Conservation (phyloP, 768 basidiomycete species). For the Saitozyma podzolica region DNA sequence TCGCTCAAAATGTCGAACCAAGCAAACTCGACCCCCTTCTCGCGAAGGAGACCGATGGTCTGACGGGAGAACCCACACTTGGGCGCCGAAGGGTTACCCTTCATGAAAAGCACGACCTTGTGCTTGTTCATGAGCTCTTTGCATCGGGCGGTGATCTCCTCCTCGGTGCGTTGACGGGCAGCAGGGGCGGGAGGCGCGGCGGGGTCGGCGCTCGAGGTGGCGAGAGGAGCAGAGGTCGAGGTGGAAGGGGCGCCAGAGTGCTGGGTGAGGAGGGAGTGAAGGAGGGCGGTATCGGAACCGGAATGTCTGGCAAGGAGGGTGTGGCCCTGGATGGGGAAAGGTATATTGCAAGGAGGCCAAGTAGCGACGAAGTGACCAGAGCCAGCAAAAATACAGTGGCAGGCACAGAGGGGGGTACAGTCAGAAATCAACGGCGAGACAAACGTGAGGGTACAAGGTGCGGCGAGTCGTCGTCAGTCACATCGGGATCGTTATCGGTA, state of each 20-base stretch:
- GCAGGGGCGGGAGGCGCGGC: slow-evolving; percentile 19
- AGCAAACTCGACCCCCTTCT: slow-evolving; percentile 66
- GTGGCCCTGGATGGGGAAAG: slow-evolving; percentile 66
- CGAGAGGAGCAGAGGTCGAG: slow-evolving; percentile 43
- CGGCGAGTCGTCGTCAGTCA: not conserved
- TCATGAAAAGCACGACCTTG: slow-evolving; percentile 85
- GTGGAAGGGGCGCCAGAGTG: slow-evolving; percentile 56
- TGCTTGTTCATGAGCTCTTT: slow-evolving; percentile 72
- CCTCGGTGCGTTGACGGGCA: slow-evolving; percentile 58
- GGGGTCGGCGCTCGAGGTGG: slow-evolving; percentile 41
- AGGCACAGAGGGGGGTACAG: not conserved
- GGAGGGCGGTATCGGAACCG: slow-evolving; percentile 72
- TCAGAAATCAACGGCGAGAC: not conserved
- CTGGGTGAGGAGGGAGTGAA: slow-evolving; percentile 65
- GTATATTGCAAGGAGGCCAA: not conserved
- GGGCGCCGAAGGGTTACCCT: slow-evolving; percentile 73
- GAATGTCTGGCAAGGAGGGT: slow-evolving; percentile 72
- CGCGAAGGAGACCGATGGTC: slow-evolving; percentile 67
- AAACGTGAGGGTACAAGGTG: not conserved
- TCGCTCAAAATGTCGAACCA: slow-evolving; percentile 82
- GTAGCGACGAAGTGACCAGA: not conserved
- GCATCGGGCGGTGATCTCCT: slow-evolving; percentile 69
- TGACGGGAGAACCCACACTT: slow-evolving; percentile 82
- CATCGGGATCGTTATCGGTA: not conserved
- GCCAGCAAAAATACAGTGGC: not conserved